Conservation (phyloP, 768 basidiomycete genomes). For the Phlegmacium glaucopus region DNA sequence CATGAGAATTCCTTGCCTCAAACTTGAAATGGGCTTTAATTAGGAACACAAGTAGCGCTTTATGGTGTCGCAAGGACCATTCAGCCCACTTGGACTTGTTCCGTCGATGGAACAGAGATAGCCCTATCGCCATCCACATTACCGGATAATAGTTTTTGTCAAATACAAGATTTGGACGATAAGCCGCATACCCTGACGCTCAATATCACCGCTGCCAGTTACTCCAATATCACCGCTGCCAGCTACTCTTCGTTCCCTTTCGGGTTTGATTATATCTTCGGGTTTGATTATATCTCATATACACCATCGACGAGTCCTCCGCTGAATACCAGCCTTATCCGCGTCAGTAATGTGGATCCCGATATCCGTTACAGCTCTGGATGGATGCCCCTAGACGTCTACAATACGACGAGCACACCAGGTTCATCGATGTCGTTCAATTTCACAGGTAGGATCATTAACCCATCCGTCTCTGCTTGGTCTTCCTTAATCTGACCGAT, state of each 20-base stretch:
- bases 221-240: not conserved
- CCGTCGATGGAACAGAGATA: conserved; percentile 24
- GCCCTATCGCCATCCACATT: conserved; percentile 14
- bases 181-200: conserved; percentile 24
- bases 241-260: too few relatives aligned
- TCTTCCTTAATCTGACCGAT: not conserved
- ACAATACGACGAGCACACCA: conserved; percentile 10
- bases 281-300: conserved; percentile 28
- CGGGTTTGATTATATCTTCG: conserved; percentile 4
- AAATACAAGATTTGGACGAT: conserved; percentile 14
- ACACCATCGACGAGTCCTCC: conserved; percentile 15
- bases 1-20: not conserved
- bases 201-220: too few relatives aligned
- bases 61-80: conserved; percentile 18
- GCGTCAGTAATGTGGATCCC: conserved; percentile 12
- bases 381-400: conserved; percentile 15
- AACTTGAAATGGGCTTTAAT: not conserved
- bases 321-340: conserved; percentile 10
- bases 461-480: not conserved
- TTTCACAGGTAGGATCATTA: conserved; percentile 14
- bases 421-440: conserved; percentile 12
- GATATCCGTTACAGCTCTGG: conserved; percentile 14
- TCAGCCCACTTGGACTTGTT: conserved; percentile 31
- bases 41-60: conserved; percentile 24
- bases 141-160: conserved; percentile 33